Evolutionary conservation across 305 asterid species (phyloP).

Genomic region (Rubia balearica): DNA sequence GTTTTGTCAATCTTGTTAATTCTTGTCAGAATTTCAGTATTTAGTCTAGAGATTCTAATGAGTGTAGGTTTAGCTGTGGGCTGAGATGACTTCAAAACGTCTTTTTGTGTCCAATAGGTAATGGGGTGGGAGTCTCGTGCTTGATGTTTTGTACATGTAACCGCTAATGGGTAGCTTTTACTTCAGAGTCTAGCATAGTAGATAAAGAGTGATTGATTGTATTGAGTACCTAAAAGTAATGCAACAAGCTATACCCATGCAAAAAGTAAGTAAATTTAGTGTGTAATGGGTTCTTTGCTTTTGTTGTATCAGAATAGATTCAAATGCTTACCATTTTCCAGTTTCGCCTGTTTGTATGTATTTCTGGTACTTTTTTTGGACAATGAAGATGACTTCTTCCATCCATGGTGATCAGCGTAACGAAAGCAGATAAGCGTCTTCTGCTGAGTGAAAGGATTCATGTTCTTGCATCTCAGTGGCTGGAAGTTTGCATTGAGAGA

Average conservation of each 20-base stretch:
- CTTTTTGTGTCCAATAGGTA: background rate
- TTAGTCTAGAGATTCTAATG: background rate
- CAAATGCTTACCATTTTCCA: background rate
- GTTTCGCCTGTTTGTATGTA: background rate
- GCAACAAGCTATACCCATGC: background rate
- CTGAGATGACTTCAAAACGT: background rate
- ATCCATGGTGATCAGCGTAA: slow-evolving; percentile 44
- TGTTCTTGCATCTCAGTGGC: slow-evolving; percentile 63
- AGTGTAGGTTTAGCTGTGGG: background rate
- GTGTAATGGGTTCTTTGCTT: background rate
- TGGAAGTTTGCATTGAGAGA: slow-evolving; percentile 62
- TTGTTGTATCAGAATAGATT: background rate
- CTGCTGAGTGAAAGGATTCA: slow-evolving; percentile 44
- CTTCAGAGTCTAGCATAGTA: background rate
- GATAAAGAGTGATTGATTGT: background rate
- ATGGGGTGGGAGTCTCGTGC: background rate
- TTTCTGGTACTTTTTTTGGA: background rate
- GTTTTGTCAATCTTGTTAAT: background rate
- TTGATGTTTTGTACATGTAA: background rate
- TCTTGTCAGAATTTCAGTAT: background rate
- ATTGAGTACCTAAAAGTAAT: background rate
- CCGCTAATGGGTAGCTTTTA: background rate
- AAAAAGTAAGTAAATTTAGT: background rate
- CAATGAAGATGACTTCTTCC: background rate
- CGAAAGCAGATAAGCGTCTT: slow-evolving; percentile 43